Percentiles rank a stretch among this genome's conserved stretches.
These are phyloP conservation scores for Brassica rapa DNA, from an alignment of 345 rosid genomes.

Conservation along the genomic window DNA sequence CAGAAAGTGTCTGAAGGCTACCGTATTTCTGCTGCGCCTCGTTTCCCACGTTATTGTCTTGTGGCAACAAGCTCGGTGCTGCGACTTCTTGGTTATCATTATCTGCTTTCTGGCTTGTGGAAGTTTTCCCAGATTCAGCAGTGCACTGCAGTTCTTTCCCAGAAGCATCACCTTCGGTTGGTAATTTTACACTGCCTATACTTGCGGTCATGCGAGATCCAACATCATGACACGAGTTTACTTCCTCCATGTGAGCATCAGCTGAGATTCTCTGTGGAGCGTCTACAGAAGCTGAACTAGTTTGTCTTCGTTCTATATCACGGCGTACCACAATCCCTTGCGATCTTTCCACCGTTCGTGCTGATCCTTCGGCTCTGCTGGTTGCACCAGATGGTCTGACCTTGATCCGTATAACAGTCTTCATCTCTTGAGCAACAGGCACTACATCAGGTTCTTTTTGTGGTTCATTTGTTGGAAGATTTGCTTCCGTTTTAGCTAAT, in stretches of 20 bases:
- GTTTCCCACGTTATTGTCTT: conserved; percentile 48
- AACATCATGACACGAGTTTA: conserved; percentile 78
- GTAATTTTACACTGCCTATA: conserved; percentile 85
- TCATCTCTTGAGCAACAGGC: conserved; percentile 57
- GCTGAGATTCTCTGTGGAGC: conserved; percentile 80
- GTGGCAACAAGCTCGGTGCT: conserved; percentile 50
- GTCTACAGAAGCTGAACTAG: conserved; percentile 92
- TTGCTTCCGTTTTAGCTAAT: conserved; percentile 46
- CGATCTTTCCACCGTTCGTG: conserved; percentile 66
- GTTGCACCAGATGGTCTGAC: conserved; percentile 66
- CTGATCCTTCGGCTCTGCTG: conserved; percentile 73
- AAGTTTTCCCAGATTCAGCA: conserved; percentile 79
- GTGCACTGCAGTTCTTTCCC: conserved; percentile 97
- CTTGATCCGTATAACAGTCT: conserved; percentile 71
- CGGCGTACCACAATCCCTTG: conserved; percentile 53
- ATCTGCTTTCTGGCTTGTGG: conserved; percentile 44
- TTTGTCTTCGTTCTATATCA: conserved; percentile 54
- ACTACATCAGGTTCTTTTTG: conserved; percentile 35
- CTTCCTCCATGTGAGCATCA: conserved; percentile 85
- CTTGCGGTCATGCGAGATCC: conserved; percentile 92
- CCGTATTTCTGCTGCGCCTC: conserved; percentile 61
- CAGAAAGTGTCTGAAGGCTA: conserved; percentile 66
- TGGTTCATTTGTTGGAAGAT: conserved; percentile 36
- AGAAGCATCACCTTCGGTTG: conserved; percentile 61
- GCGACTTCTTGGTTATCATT: conserved; percentile 46